Evolutionary conservation across 1,139 yeast species (phyloP).

Genomic region (Starmera stellimalicola): DNA sequence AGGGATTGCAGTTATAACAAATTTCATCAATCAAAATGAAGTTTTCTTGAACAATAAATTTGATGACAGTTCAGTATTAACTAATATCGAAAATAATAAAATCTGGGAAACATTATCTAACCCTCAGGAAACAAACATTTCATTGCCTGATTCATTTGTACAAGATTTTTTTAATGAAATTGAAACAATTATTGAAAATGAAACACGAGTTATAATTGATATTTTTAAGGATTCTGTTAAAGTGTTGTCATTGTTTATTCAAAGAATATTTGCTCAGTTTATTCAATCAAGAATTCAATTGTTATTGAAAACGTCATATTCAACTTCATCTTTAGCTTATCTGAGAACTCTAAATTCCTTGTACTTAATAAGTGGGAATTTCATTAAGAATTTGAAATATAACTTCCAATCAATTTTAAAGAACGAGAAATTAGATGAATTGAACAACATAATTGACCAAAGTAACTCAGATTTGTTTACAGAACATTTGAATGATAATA

Average conservation of each 20-base stretch:
- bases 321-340: constrained; percentile 63
- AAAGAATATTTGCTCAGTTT: constrained; percentile 71
- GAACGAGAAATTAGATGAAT: constrained; percentile 34
- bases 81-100: constrained; percentile 24
- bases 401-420: constrained; percentile 33
- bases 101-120: constrained; percentile 40
- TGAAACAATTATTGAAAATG: constrained; percentile 44
- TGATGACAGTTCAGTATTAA: constrained; percentile 23
- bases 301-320: constrained; percentile 53
- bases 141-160: constrained; percentile 30
- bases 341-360: constrained; percentile 66
- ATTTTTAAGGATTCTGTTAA: constrained; percentile 63
- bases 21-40: constrained; percentile 75
- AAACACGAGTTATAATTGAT: constrained; percentile 62
- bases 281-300: constrained; percentile 60
- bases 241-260: constrained; percentile 63
- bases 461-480: constrained; percentile 63
- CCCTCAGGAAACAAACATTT: constrained; percentile 27
- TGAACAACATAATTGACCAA: constrained; percentile 59
- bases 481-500: constrained; percentile 57
- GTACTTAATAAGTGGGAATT: constrained; percentile 49
- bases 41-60: constrained; percentile 46
- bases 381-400: constrained; percentile 59
- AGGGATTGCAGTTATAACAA: constrained; percentile 73
- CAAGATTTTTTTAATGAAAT: constrained; percentile 32